These are phyloP conservation scores for Nannochloropsis gaditana DNA, from an alignment of 108 stramenopile species.

Conservation along the genomic window DNA sequence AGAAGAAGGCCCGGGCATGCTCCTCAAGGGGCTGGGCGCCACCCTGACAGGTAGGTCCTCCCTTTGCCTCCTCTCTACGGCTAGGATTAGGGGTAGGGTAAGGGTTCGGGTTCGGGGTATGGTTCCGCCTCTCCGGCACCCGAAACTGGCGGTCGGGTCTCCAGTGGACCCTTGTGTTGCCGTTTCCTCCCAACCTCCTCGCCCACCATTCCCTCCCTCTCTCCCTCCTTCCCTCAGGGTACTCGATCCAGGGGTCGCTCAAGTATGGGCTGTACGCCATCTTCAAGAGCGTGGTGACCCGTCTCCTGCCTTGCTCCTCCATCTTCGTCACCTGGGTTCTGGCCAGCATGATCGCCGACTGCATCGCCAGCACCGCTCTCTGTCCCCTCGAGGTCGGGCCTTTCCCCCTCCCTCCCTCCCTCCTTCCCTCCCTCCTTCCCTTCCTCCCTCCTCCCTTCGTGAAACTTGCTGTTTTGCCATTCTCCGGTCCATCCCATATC, in stretches of 20 bases:
- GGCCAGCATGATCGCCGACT: constrained; percentile 74
- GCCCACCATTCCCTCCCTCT: background rate
- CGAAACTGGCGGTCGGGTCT: no score
- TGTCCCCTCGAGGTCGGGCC: constrained; percentile 70
- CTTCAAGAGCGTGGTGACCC: constrained; percentile 65
- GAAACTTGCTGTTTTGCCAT: background rate
- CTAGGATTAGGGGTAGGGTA: no score
- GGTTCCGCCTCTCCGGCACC: no score
- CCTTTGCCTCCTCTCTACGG: background rate
- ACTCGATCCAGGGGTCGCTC: constrained; percentile 75
- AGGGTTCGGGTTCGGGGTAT: no score
- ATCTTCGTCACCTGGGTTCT: constrained; percentile 61
- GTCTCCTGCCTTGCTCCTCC: background rate
- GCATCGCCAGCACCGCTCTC: constrained; percentile 72
- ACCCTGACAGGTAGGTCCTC: constrained; percentile 17
- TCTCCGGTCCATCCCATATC: background rate
- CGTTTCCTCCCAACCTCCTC: background rate
- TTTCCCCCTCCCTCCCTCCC: background rate
- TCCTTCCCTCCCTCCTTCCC: background rate
- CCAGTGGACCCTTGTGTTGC: background rate
- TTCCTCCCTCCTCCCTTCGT: background rate
- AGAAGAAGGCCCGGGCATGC: constrained; percentile 5
- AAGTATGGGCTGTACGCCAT: constrained; percentile 89
- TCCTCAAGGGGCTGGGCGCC: background rate
- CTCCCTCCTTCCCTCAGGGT: constrained; percentile 41